Evolutionary conservation across 805 yeast genomes (phyloP).

Genomic region (Wickerhamiella vanderwaltii): DNA sequence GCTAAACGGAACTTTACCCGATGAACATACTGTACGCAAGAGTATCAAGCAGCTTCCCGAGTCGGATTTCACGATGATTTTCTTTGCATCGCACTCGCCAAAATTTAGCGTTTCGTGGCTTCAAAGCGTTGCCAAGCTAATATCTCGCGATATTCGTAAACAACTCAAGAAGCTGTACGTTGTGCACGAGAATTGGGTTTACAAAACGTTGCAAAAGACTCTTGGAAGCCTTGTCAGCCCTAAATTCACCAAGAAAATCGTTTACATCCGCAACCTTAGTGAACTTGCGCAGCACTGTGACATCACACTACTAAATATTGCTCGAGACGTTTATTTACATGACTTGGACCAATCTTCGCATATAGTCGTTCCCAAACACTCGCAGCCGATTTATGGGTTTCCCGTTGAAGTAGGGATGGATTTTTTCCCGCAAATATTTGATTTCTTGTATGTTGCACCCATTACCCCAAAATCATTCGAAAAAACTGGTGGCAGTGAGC

Average conservation of each 20-base stretch:
- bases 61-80: conserved; percentile 50
- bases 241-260: conserved; percentile 33
- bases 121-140: conserved; percentile 41
- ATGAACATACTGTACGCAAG: conserved; percentile 43
- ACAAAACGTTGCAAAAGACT: conserved; percentile 63
- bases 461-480: conserved; percentile 10
- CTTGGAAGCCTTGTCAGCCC: conserved; percentile 48
- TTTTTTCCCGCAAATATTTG: conserved; percentile 9
- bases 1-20: conserved; percentile 38
- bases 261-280: conserved; percentile 39
- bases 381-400: conserved; percentile 26
- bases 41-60: conserved; percentile 48
- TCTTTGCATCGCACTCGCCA: conserved; percentile 74
- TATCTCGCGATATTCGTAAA: conserved; percentile 45
- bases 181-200: conserved; percentile 87
- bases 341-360: conserved; percentile 43
- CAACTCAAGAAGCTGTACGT: conserved; percentile 52
- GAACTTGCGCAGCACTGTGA: conserved; percentile 52
- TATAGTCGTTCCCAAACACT: conserved; percentile 38
- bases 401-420: conserved; percentile 16
- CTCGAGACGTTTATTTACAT: conserved; percentile 60
- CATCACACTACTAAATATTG: conserved; percentile 62
- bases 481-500: conserved; percentile 12
- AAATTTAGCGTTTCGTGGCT: conserved; percentile 59
- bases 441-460: conserved; percentile 12